Base-by-base conservation (phyloP, 2,329 filamentous ascomycete species). In the Aspergillus tamarii region DNA sequence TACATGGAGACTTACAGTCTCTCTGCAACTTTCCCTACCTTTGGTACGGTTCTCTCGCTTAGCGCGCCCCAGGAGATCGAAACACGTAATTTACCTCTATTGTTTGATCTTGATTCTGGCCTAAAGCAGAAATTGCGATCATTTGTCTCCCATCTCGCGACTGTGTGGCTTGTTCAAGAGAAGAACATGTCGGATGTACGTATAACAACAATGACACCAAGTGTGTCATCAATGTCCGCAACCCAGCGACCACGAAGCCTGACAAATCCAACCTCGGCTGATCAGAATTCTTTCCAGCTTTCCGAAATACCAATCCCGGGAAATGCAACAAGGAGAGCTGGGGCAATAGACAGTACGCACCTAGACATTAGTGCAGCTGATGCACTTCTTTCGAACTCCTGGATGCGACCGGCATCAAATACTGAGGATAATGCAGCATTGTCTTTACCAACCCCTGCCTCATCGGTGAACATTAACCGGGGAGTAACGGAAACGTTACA, bases 1-100 rank as follows among this genome's bases (percentile, higher is more conserved):
- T 74, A 78, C 64, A 70, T 83, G 72, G 78, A 81, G 45, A 76
- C 72, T 19, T 80, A 78, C 64, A 78, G 79, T 34, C 76, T 76
- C 61, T 78, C 72, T 41, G 80, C 74, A 56, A 78, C 70, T 57
- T 77, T 66, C 65, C 80, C 74, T 61, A 84, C 75, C 0, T 80
- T 80, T 60, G 79, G 79, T 26, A 76, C 77, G 66, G 75, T 79
- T 28, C 69, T 81, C 32, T 76, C 72, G 45, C 74, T 74, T 60
- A 74, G 75, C 19, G 72, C 77, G 75, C 64, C 67, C 4, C 57
- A 41, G 7, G 41, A 57, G 21, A 48, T 41, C n/a, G 57, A 63
- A n/a, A 65, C 57, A 14, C 60, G 61, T 14, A 41, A 34, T 12
- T 36, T 64, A 1, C 28, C 63, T 5, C 58, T 56, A n/a, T 45